phyloP scores from a whole-genome alignment of 345 rosid genomes.

The Eucalyptus caleyi region DNA sequence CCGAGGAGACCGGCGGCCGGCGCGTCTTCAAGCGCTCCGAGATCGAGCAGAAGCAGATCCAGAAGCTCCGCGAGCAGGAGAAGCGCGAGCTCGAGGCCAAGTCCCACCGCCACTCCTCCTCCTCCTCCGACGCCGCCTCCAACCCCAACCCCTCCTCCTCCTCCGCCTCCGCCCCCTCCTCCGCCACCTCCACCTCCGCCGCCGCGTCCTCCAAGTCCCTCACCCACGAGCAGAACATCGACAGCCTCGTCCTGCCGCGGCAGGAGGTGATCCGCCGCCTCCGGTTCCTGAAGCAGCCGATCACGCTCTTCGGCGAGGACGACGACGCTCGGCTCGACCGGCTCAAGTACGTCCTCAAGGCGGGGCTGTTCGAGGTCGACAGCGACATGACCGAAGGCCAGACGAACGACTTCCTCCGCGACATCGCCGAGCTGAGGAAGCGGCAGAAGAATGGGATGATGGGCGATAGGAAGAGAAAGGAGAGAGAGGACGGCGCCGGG shows the following conservation, averaged over 20 bases:
- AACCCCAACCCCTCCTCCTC: constrained; percentile 9
- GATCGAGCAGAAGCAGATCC: constrained; percentile 77
- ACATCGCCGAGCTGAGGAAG: constrained; percentile 82
- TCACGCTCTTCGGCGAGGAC: constrained; percentile 93
- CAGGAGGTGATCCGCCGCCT: constrained; percentile 91
- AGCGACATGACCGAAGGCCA: constrained; percentile 93
- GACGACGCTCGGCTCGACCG: constrained; percentile 79
- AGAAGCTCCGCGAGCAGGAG: constrained; percentile 86
- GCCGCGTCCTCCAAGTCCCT: constrained; percentile 51
- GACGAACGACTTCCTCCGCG: constrained; percentile 94
- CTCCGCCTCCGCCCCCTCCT: constrained; percentile 10
- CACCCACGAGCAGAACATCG: constrained; percentile 68
- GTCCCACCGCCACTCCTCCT: constrained; percentile 34
- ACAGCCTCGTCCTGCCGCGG: constrained; percentile 63
- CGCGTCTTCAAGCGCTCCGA: constrained; percentile 84
- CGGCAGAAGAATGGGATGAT: constrained; percentile 79
- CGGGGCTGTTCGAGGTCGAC: constrained; percentile 87
- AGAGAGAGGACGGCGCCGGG: constrained; percentile 65
- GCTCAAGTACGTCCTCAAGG: constrained; percentile 65
- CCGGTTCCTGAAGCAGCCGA: constrained; percentile 83
- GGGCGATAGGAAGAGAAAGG: constrained; percentile 65
- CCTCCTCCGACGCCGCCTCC: constrained; percentile 11
- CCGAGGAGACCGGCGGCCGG: constrained; percentile 71
- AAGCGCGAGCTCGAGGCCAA: constrained; percentile 82
- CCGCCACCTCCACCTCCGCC: constrained; percentile 9